Evolutionary conservation across 1,284 basidiomycete species (phyloP), one percentile per base, ranked within the genome.

Genomic region (Ustilago crameri): DNA sequence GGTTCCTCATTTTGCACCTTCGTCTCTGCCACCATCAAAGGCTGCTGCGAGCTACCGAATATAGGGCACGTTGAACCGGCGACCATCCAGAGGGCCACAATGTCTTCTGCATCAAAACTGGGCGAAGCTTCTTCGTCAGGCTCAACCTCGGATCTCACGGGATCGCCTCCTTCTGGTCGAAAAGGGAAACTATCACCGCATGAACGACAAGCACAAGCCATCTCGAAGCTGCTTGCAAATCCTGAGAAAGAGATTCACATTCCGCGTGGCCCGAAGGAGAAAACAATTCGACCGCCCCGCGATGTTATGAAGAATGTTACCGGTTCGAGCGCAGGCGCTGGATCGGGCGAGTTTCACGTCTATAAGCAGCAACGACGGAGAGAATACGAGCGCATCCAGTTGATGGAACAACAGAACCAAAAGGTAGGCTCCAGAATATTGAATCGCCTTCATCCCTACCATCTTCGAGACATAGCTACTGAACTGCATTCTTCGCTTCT

Each of bases 281-380:
- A 76, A 57, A 53, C 57, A 18, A 62, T 79, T 26, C 69, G 77
- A 41, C 56, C 73, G 20, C 80, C 78, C n/a, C 63, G 76, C 18
- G 82, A 82, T 47, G 77, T 78, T 91, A 95, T 98, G 91, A 97
- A 96, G 88, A 98, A 82, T 49, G 80, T 83, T 8, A 62, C 67
- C 44, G 83, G 82, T 40, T 78, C 74, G 35, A 81, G 74, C 40
- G 80, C 82, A 18, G 82, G 82, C 14, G 82, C 82, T 12, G 82
- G 82, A 5, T 79, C 75, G 41, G 82, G 82, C 37, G 82, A 83
- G 51, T 84, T 84, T 42, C 96, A 99, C 82, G 96, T 99, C 4
- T 99, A 98, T 87, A 98, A 98, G 84, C 94, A 96, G 43, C 90
- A 90, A 70, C 86, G 96, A 67, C 87, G 95, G 80, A 87, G 95